These are phyloP conservation scores for Salvia sclarea DNA, from an alignment of 305 asterid genomes.

Conservation along the genomic window DNA sequence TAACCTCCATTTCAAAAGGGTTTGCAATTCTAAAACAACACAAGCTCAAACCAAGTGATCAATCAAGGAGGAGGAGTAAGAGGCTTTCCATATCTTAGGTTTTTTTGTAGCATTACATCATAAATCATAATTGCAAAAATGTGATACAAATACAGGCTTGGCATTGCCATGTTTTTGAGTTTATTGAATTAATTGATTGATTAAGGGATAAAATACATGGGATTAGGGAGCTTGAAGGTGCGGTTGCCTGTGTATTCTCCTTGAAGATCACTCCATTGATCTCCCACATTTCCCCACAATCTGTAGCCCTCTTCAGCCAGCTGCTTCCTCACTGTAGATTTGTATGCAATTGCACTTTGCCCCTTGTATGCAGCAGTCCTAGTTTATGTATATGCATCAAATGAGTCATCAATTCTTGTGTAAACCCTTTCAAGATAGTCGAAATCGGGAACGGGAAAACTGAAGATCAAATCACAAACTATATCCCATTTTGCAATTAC, in stretches of 20 bases:
- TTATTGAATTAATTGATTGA: not conserved
- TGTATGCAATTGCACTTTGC: conserved; percentile 44
- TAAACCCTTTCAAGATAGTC: too few relatives aligned
- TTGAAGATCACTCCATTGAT: conserved; percentile 68
- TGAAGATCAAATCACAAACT: too few relatives aligned
- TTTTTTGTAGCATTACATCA: not conserved
- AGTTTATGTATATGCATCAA: not conserved
- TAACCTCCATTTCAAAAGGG: conserved; percentile 68
- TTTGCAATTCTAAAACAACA: conserved; percentile 53
- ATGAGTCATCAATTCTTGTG: too few relatives aligned
- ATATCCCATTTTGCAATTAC: too few relatives aligned
- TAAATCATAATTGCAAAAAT: too few relatives aligned
- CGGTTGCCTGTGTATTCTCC: conserved; percentile 52
- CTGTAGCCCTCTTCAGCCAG: conserved; percentile 51
- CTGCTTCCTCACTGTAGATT: conserved; percentile 48
- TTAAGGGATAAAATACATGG: conserved; percentile 65
- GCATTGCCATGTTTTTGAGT: too few relatives aligned
- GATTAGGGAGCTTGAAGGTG: conserved; percentile 65
- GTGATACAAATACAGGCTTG: not conserved
- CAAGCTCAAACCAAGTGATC: conserved; percentile 36
- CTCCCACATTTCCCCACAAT: conserved; percentile 66
- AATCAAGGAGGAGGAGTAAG: conserved; percentile 54
- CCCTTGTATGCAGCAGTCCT: conserved; percentile 48
- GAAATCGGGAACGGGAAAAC: too few relatives aligned
- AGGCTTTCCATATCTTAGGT: conserved; percentile 53